Base-by-base conservation (phyloP, 169 alveolate genomes). In the Cryptosporidium bovis region DNA sequence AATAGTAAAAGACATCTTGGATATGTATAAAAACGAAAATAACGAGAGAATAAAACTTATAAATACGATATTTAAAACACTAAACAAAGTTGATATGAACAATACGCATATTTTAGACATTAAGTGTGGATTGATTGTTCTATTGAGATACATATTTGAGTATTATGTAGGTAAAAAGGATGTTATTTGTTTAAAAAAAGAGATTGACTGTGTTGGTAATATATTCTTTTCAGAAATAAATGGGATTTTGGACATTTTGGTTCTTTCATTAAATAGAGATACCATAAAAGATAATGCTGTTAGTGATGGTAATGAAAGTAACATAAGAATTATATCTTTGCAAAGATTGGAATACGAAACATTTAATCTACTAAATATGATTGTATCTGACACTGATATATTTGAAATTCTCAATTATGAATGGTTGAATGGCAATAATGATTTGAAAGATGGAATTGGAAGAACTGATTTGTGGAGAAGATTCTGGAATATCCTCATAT, bases 291-390 rank as follows among this genome's bases (percentile, higher is more conserved):
- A 24, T 24, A 24, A 24, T 24, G 1, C 0, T 24, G 27, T 24
- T 24, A 24, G 27, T 24, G 27, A 24, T 24, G 27, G 27, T 24
- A 24, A 29, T 10, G 53, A 40, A 10, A 24, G 15, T 16, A 66
- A 40, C 40, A 33, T 18, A 34, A 31, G 44, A 12, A 69, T 31
- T 62, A 20, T 15, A 2, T 27, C 40, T 6, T 29, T 56, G 7
- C 44, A 77, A 27, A 77, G 87, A 48, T 51, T 77, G 18, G 77
- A 77, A 27, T 77, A 77, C 29, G 83, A 69, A 66, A 69, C 66
- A 1, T 51, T 31, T 69, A 69, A 69, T 33, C 36, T 69, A 34
- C 2, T 69, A 2, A 36, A 69, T 18, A 16, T 56, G 55, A 16
- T 53, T 4, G 10, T 69, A 2, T 18, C 27, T 4, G 55, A 44